Conservation (phyloP, 2,329 filamentous ascomycete species). For the Pseudocercospora vitis region DNA sequence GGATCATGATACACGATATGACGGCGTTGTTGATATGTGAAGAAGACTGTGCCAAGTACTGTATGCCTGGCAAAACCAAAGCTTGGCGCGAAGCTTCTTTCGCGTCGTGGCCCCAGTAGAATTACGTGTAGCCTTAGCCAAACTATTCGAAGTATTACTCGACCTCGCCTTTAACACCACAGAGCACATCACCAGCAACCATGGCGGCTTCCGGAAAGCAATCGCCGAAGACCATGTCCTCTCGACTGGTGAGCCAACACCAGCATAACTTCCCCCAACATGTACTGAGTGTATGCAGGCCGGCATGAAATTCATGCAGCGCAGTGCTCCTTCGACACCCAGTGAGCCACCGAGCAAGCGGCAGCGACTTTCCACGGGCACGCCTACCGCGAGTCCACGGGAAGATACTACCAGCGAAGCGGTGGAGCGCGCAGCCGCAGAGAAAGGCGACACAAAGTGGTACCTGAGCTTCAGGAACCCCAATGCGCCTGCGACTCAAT, state of each 20-base stretch:
- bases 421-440: constrained; percentile 61
- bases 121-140: no score
- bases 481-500: constrained; percentile 37
- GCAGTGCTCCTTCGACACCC: constrained; percentile 63
- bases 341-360: constrained; percentile 62
- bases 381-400: constrained; percentile 38
- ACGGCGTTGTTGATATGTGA: background rate
- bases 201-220: constrained; percentile 20
- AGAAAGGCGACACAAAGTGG: constrained; percentile 72
- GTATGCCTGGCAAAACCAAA: background rate
- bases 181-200: background rate
- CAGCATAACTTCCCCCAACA: no score
- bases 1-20: background rate
- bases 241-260: no score
- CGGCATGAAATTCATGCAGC: constrained; percentile 87
- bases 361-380: constrained; percentile 55
- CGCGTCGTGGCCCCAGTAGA: no score
- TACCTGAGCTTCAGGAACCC: constrained; percentile 60
- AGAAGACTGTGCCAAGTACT: background rate
- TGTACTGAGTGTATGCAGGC: no score
- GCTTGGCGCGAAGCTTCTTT: background rate
- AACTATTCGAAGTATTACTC: no score
- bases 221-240: constrained; percentile 74
- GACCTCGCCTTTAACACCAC: no score
- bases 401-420: constrained; percentile 47